Base-by-base conservation (phyloP, 805 yeast genomes). In the Blastobotrys muscicola region DNA sequence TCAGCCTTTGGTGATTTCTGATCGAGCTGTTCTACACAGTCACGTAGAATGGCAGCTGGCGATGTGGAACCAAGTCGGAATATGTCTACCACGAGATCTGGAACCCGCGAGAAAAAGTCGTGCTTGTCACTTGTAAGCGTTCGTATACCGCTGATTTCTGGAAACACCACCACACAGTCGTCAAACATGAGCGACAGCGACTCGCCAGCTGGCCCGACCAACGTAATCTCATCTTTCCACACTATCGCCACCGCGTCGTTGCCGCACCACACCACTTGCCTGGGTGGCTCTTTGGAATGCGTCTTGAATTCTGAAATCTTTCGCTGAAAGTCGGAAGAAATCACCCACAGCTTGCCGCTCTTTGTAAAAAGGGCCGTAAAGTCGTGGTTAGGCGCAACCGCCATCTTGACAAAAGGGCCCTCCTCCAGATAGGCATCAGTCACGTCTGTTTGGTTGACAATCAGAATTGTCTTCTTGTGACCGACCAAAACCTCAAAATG, bases 1-100 rank as follows among this genome's bases (percentile, higher is more conserved):
- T 83, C 85, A 0, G 95, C 90, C 53, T 81, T 80, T 0, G 95
- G 85, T 0, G 92, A 75, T 50, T 81, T 80, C 33, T 65, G 65
- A 10, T 76, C 74, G 7, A 86, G 64, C 46, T 82, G 71, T 34
- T 79, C 81, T 33, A 79, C 71, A 7, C 95, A 82, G 61, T 89
- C 96, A 7, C 85, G 64, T 30, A 92, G 64, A 16, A 90, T 81
- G 1, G 95, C 85, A 29, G 92, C 72, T 1, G 96, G 83, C 30
- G 84, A 73, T 0, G 85, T 73, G 0, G 96, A 85, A 0, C 97
- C 98, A 39, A 89, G 76, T 54, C 75, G 76, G 60, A 86, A 86
- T 5, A 85, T 71, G 33, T 78, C 77, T 2, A 72, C 70, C 0
- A 83, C 75, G 0, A 67, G 59, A 2, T 66, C 65, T 0, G 76